Base-by-base conservation (phyloP, 768 basidiomycete genomes). In the Agrocybe pediades region DNA sequence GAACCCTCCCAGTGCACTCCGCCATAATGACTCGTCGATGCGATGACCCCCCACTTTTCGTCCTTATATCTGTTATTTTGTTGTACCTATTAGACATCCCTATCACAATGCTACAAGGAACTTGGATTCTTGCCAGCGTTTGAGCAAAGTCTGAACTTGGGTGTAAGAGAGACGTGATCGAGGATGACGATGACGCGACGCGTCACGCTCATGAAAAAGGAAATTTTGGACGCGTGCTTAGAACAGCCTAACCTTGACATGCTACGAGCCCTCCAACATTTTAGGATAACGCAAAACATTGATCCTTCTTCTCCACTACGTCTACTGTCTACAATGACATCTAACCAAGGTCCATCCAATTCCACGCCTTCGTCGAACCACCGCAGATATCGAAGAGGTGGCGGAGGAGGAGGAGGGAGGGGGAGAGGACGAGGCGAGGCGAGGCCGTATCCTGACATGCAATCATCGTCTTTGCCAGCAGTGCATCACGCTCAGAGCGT, bases 371-470 rank as follows among this genome's bases (percentile, higher is more conserved):
- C 21, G 29, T 17, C 29, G 4, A 17, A 36, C n/a, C 43, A 25
- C 41, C 36, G 3, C 33, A 36, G 33, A 36, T 11, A 23, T 19
- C 48, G 36, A 27, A 45, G 54, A 23, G 51, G 50, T 21, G 50
- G 41, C 27, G n/a, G 27, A 13, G 44, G 36, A 19, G 7, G 9
- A 11, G 15, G 48, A 42, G 21, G 39, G 6, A 20, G 49, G 25
- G 40, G 49, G 2, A 29, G 46, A 41, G 53, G 46, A 21, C 27
- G 48, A 36, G 47, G 47, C n/a, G 30, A 41, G 6, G 13, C 54
- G 26, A 49, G 51, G 16, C 51, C 42, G 17, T 52, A 45, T 39
- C 51, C 54, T 2, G 46, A 29, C 17, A 6, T 43, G n/a, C 42
- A 40, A n/a, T 41, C 48, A 19, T 30, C n/a, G 13, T 15, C 50